Conservation (phyloP, 2,329 filamentous ascomycete species). For the Fusarium bactridioides region DNA sequence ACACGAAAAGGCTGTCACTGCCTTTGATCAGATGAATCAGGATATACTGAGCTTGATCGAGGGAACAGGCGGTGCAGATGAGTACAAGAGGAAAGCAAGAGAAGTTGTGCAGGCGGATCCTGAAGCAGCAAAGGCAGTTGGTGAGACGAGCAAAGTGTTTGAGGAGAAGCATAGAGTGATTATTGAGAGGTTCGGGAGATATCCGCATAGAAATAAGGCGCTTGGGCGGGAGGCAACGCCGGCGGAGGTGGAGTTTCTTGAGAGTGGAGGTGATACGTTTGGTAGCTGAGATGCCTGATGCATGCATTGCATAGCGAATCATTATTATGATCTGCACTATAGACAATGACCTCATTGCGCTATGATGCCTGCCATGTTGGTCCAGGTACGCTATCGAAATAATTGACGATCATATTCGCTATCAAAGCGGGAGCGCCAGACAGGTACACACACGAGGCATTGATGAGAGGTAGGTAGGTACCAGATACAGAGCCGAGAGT, state of each 20-base stretch:
- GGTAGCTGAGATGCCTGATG: background rate
- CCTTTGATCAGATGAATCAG: constrained; percentile 43
- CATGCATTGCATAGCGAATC: background rate
- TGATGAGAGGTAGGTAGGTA: background rate
- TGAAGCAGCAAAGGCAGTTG: constrained; percentile 39
- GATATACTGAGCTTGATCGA: constrained; percentile 46
- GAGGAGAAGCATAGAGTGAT: constrained; percentile 59
- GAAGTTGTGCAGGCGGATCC: constrained; percentile 39
- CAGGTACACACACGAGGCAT: background rate
- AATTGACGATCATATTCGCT: background rate
- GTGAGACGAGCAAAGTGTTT: constrained; percentile 41
- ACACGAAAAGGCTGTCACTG: constrained; percentile 51
- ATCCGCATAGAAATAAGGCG: constrained; percentile 64
- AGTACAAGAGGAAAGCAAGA: constrained; percentile 40
- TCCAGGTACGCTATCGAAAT: background rate
- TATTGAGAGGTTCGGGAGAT: constrained; percentile 63
- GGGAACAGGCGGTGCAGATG: constrained; percentile 33
- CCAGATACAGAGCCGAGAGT: no score
- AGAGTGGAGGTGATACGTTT: constrained; percentile 54
- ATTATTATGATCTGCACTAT: background rate
- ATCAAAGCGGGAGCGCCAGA: background rate
- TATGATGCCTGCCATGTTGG: background rate
- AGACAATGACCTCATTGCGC: background rate
- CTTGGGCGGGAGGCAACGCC: constrained; percentile 57
- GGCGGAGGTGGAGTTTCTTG: constrained; percentile 61